Evolutionary conservation across 805 yeast genomes (phyloP), one percentile per base, ranked within the genome.

Genomic region (Kregervanrija delftensis): DNA sequence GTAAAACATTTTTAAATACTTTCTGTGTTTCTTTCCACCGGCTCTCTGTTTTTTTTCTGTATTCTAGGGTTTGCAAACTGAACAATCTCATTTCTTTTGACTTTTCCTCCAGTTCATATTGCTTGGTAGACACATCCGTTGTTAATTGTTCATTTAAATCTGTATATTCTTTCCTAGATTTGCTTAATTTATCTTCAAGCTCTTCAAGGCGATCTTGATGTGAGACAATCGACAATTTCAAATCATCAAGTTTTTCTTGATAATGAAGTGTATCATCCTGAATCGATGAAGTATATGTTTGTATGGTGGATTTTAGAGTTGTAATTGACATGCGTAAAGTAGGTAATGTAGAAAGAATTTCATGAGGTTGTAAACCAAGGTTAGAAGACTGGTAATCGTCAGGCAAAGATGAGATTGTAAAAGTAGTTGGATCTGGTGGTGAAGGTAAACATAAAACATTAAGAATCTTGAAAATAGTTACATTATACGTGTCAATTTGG

Each of bases 221-320:
- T 44, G 83, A 83, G 37, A 69, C 68, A 5, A 82, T 71, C 17
- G 68, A 66, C 47, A 82, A 84, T 30, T 69, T 70, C 15, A 79
- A 56, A 22, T 73, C 67, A 50, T 83, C 88, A 16, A 80, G 67
- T 42, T 67, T 68, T 42, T 81, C 83, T 56, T 83, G 85, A 3
- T 77, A 50, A 52, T 69, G 71, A 39, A 82, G 71, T 2, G 72
- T 64, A 34, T 78, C 80, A 46, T 82, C 89, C 50, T 81, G 81
- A 41, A 71, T 66, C 13, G 35, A 15, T 3, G 40, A 17, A n/a
- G 32, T 33, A 11, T 49, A 41, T 4, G 43, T 30, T 22, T 44
- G 41, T 59, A 40, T 69, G 56, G 35, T 64, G 61, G 11, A 78
- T 58, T 30, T 67, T 64, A 3, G 62, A 48, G 42, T 64, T 60